phyloP scores from a whole-genome alignment of 1,284 basidiomycete genomes.

The Takashimella tepidaria region DNA sequence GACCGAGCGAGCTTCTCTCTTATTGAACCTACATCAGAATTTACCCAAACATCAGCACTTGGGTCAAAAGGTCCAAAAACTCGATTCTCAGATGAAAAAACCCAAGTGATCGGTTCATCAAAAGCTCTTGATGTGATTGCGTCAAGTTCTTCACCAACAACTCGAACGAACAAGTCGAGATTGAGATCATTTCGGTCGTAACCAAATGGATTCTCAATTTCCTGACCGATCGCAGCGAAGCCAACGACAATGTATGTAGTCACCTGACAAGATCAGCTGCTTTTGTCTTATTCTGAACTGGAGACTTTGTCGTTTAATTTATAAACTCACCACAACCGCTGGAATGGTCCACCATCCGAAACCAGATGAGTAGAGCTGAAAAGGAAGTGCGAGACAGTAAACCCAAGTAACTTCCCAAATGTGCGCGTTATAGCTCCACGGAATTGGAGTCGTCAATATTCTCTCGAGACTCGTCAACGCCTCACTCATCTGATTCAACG shows the following conservation, averaged over 20 bases:
- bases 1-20: neutral
- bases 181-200: slow-evolving; percentile 44
- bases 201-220: slow-evolving; percentile 47
- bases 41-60: neutral
- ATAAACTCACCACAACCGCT: slow-evolving; percentile 34
- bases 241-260: slow-evolving; percentile 46
- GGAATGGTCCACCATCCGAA: slow-evolving; percentile 65
- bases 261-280: slow-evolving; percentile 11
- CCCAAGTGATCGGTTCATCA: slow-evolving; percentile 31
- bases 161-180: slow-evolving; percentile 42
- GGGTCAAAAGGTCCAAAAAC: slow-evolving; percentile 15
- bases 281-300: neutral
- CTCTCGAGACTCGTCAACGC: slow-evolving; percentile 66
- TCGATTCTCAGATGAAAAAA: slow-evolving; percentile 26
- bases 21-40: neutral
- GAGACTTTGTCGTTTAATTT: slow-evolving; percentile 7
- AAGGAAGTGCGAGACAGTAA: slow-evolving; percentile 53
- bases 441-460: slow-evolving; percentile 72
- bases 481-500: slow-evolving; percentile 60
- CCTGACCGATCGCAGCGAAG: slow-evolving; percentile 37
- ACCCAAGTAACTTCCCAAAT: slow-evolving; percentile 44
- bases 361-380: slow-evolving; percentile 58
- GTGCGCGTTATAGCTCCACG: slow-evolving; percentile 60
- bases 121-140: slow-evolving; percentile 40
- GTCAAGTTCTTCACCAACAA: slow-evolving; percentile 44